phyloP scores from a whole-genome alignment of 129 eudicot genomes.

The Centaurea solstitialis region DNA sequence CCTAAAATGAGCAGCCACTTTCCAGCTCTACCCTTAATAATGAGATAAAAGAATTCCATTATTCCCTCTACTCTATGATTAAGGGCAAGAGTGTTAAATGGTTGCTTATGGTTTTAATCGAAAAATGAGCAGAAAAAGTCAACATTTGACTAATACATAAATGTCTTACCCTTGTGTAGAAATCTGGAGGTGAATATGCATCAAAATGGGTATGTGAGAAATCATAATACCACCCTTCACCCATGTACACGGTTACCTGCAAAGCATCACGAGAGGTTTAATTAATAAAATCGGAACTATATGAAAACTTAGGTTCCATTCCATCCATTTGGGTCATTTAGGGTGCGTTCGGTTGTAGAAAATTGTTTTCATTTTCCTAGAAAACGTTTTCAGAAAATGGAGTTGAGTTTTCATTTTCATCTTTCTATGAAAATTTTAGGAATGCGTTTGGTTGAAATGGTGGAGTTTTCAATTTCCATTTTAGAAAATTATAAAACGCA shows the following conservation, averaged over 20 bases:
- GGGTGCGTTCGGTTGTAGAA: too few species aligned
- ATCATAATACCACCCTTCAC: constrained; percentile 95
- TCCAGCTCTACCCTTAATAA: neutral
- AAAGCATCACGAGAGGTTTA: constrained; percentile 14
- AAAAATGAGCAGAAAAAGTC: constrained; percentile 2
- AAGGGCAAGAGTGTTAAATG: too few species aligned
- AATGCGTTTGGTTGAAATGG: too few species aligned
- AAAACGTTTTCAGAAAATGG: too few species aligned
- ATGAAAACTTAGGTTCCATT: neutral
- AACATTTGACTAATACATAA: neutral
- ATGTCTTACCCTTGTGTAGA: constrained; percentile 80
- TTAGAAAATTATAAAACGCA: too few species aligned
- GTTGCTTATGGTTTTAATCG: too few species aligned
- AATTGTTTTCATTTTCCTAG: too few species aligned
- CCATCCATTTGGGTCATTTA: neutral
- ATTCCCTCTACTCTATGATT: neutral
- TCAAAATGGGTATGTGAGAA: constrained; percentile 85
- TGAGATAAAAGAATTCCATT: neutral
- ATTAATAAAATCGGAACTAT: constrained; percentile 5
- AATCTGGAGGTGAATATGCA: constrained; percentile 96
- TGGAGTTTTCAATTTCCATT: too few species aligned
- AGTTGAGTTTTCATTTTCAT: too few species aligned
- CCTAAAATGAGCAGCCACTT: neutral
- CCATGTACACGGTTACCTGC: constrained; percentile 93
- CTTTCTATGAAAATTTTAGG: too few species aligned